Evolutionary conservation across 2,329 filamentous ascomycete genomes (phyloP), one percentile per base, ranked within the genome.

Genomic region (Arthroderma sp.): DNA sequence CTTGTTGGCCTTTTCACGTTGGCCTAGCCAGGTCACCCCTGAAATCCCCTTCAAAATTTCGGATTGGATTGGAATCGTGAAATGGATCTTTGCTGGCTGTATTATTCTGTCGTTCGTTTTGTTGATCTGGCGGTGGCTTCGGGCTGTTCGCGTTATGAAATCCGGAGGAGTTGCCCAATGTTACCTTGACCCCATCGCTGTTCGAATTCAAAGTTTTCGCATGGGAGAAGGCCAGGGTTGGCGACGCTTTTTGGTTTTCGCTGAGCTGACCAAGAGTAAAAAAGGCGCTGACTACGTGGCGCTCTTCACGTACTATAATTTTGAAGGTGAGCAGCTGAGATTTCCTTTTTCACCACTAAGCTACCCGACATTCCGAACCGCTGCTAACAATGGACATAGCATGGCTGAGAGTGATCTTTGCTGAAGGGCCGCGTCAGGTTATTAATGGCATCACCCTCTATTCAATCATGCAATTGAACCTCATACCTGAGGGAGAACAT

Each of bases 21-120:
- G 88, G 88, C 85, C 86, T 1, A 86, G 83, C 43, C 74, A 85
- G 53, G 83, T 96, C 54, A 68, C 86, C 54, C 87, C 87, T 1
- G 74, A 77, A 36, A 82, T 96, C 52, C 75, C 80, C 3, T 78
- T 93, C 57, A 68, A 77, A 40, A 75, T 89, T 44, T 83, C 86
- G 8, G 15, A 22, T 22, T 22, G 15, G 15, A 22, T 22, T 22
- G 15, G 15, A 22, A 22, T 22, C 15, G 15, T 22, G 15, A 93
- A 91, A 68, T 95, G 88, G 87, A 88, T 98, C 61, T 98, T 96
- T 61, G 83, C 86, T 29, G 77, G 78, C 45, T 94, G 88, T 62
- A 96, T 98, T 59, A 82, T 96, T 51, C 72, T 91, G 32, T 96
- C 88, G 6, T 88, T 89, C 62, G 68, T 86, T 51, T 84, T 96